phyloP scores from a whole-genome alignment of 164 flowering plant species.

The Litsea cubeba region DNA sequence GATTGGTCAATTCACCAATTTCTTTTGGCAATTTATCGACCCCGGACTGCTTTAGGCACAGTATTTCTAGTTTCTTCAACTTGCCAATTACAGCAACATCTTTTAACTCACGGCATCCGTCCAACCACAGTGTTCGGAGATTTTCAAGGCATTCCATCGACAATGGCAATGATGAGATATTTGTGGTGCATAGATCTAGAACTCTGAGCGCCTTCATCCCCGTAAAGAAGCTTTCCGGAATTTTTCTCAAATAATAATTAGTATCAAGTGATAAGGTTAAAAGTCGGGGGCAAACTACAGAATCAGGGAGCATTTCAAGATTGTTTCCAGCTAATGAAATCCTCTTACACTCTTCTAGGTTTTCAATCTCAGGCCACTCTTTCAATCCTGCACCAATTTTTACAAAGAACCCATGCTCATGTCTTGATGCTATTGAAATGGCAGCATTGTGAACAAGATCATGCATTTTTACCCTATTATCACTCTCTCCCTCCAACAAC shows the following conservation, averaged over 20 bases:
- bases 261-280: too few relatives aligned
- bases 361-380: conserved; percentile 12
- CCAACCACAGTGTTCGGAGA: conserved; percentile 7
- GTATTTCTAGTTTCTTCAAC: background rate
- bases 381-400: conserved; percentile 1
- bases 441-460: conserved; percentile 15
- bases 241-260: background rate
- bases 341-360: background rate
- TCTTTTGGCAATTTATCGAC: background rate
- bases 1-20: background rate
- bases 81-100: background rate
- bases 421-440: conserved; percentile 4
- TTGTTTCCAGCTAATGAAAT: conserved; percentile 8
- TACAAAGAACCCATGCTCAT: background rate
- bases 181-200: conserved; percentile 6
- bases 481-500: conserved; percentile 8
- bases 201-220: conserved; percentile 8
- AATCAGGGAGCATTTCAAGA: conserved; percentile 4
- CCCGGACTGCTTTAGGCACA: background rate
- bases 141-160: conserved; percentile 5
- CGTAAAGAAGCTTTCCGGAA: conserved; percentile 6
- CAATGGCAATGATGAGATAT: background rate
- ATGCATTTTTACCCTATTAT: conserved; percentile 8
- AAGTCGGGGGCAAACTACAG: conserved; percentile 7
- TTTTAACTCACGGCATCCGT: background rate